Base-by-base conservation (phyloP, 306 rosid species). In the Vicia sativa region DNA sequence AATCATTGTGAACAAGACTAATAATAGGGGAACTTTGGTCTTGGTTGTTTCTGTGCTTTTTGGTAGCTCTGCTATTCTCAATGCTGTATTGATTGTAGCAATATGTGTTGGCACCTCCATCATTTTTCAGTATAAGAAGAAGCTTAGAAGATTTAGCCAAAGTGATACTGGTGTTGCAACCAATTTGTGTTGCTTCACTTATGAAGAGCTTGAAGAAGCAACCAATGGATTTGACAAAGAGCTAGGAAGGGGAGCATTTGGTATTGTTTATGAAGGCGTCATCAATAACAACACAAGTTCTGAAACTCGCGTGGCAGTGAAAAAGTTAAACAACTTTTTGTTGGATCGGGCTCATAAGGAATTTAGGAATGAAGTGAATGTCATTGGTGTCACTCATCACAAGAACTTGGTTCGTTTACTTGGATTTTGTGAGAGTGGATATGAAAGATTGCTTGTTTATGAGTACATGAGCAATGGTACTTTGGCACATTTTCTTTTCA, bases 331-430 rank as follows among this genome's bases (percentile, higher is more conserved):
- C 28, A 25, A 2, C 3, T 25, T 25, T 25, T 25, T 25, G 28
- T 25, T 25, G 28, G 28, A 25, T 25, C 28, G 3, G 28, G 28
- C 28, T 25, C 28, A 25, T 25, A 25, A 25, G 28, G 28, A 25
- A 25, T 25, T 25, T 25, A 25, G 28, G 4, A 25, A 25, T 25
- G 83, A 79, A 42, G 13, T 79, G 21, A 69, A 64, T 29, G 54
- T 39, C 37, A 79, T 79, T 41, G 83, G 79, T 61, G 70, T 56
- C 28, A 79, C 79, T 14, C 83, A 79, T 35, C 83, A 79, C 28
- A 79, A 64, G 70, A 79, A 74, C 57, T 50, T 79, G 68, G 83
- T 79, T 41, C 73, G 73, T 8, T n/a, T 79, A 15, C 50, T 79
- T 14, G 83, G 83, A 10, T 79, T 68, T 7, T 74, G 76, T 21